phyloP scores from a whole-genome alignment of 495 filamentous ascomycete genomes.

The Pyronema domesticum region DNA sequence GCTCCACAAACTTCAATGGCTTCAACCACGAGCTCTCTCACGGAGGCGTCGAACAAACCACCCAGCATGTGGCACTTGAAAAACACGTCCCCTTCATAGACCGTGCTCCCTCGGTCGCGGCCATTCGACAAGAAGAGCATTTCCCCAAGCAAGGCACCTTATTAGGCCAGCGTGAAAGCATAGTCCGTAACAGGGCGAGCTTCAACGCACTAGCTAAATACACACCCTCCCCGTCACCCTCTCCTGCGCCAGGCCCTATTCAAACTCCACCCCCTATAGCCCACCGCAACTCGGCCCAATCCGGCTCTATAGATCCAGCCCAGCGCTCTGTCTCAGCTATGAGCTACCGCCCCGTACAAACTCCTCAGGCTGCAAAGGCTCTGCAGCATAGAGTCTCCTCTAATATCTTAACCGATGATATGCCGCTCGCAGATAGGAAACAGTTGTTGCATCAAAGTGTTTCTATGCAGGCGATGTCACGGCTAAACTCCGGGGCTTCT shows the following conservation, averaged over 20 bases:
- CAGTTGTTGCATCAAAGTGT: conserved; percentile 32
- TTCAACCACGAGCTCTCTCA: not conserved
- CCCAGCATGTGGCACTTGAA: not conserved
- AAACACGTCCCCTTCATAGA: not conserved
- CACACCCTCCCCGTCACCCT: conserved; percentile 10
- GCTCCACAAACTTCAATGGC: not conserved
- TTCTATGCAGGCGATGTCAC: conserved; percentile 1
- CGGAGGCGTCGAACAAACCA: not conserved
- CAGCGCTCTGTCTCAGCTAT: too few species aligned
- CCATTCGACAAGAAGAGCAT: not conserved
- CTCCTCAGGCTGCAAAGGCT: too few species aligned
- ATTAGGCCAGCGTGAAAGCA: conserved; percentile 42
- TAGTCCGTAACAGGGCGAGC: conserved; percentile 36
- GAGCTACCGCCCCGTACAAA: too few species aligned
- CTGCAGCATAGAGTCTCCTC: too few species aligned
- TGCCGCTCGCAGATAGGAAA: conserved; percentile 56
- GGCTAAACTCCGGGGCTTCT: not conserved
- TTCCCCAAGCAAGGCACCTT: conserved; percentile 31
- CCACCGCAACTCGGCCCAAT: too few species aligned
- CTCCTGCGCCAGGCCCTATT: not conserved
- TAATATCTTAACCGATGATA: conserved; percentile 40
- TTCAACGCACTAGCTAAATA: conserved; percentile 24
- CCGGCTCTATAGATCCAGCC: too few species aligned
- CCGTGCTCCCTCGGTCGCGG: not conserved
- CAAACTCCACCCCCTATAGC: too few species aligned